Evolutionary conservation across 257 asterid species (phyloP), one percentile per base, ranked within the genome.

Genomic region (Verbascum thapsus): DNA sequence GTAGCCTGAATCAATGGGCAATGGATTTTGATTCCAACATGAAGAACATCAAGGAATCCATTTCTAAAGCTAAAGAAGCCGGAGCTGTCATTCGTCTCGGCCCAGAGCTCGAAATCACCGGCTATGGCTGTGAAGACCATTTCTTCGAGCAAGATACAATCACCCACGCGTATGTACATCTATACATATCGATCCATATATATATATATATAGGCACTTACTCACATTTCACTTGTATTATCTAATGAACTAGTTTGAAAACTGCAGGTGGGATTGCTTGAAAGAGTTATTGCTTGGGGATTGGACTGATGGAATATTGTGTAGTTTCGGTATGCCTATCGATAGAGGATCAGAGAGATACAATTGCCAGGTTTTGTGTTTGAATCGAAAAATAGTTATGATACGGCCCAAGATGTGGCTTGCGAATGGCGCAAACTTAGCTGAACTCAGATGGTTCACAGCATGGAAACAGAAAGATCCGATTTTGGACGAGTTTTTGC

Each of bases 341-440:
- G 72, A 77, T 47, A 81, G 80, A 58, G 97, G 83, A 2, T 73
- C 88, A 1, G 95, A 89, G 80, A 77, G 82, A 3, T 89, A 89
- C 80, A 89, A 86, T 53, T 86, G 97, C 49, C 97, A 86, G 72
- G 78, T 89, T 19, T 38, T 89, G 72, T 87, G 97, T 69, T 63
- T 89, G 59, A 83, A 89, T 62, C 70, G 91, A 59, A 85, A 83
- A 68, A 84, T 89, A 11, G 44, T 86, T 53, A 73, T 89, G 94
- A 84, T 89, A 70, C 84, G 94, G 32, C 97, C 97, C 2, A 89
- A 89, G 74, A 84, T 86, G 87, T 84, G 88, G 94, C 87, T 89
- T 12, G 97, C 97, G 34, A 84, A 89, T 70, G 97, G 83, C 54
- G 88, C 88, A 1, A 71, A 66, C 68, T 84, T 75, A 47, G 63